Evolutionary conservation across 176 grass and related monocot genomes (phyloP).

Genomic region (Musa itinerans): DNA sequence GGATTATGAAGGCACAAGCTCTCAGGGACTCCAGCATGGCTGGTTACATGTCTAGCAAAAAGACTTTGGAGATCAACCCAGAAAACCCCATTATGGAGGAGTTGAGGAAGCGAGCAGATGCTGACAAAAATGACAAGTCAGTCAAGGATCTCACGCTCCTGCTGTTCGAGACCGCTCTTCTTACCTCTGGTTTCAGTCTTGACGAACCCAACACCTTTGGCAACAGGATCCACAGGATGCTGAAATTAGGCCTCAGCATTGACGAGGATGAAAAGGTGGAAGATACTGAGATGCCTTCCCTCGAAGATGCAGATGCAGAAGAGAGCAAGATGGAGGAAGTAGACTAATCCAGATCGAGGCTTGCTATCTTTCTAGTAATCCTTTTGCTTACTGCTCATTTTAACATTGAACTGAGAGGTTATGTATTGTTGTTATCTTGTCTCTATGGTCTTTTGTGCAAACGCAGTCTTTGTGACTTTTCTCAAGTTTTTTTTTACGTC

Average conservation of each 20-base stretch:
- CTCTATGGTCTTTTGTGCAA: no score
- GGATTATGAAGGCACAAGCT: constrained; percentile 8
- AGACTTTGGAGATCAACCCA: constrained; percentile 4
- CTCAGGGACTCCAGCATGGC: constrained; percentile 2
- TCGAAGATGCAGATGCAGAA: constrained; percentile 1
- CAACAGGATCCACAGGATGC: constrained; percentile 10
- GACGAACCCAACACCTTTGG: constrained; percentile 5
- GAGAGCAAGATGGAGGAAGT: constrained; percentile 13
- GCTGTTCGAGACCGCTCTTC: background rate
- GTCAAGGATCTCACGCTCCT: constrained; percentile 3
- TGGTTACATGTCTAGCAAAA: background rate
- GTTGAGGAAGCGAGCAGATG: constrained; percentile 4
- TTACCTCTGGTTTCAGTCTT: constrained; percentile 1
- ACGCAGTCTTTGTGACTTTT: no score
- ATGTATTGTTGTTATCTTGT: no score
- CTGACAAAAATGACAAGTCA: constrained; percentile 1
- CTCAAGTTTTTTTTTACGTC: no score
- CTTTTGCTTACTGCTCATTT: background rate
- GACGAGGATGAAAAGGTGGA: background rate
- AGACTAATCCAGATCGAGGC: background rate
- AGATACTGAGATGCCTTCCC: background rate
- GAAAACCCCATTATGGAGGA: constrained; percentile 11
- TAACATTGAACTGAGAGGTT: no score
- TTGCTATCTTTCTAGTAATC: background rate
- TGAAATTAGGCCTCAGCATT: background rate